Conservation (phyloP, 805 yeast genomes). For the Ogataea chonburiensis region DNA sequence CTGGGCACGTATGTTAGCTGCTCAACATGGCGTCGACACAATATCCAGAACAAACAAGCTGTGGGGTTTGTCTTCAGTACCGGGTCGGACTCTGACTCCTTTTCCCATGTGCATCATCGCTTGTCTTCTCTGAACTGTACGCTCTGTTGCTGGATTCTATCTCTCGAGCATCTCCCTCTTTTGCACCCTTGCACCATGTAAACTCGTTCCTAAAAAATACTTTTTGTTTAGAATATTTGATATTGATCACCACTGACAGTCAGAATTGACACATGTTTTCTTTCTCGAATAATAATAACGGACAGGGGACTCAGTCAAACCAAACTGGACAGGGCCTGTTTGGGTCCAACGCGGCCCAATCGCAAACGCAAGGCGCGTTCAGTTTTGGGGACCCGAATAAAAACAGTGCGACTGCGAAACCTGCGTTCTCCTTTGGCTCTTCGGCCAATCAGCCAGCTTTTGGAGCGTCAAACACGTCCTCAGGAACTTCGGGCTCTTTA, state of each 20-base stretch:
- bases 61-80: too few species aligned
- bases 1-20: too few species aligned
- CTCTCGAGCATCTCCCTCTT: too few species aligned
- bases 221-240: conserved; percentile 1
- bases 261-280: too few species aligned
- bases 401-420: conserved; percentile 3
- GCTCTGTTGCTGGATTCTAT: too few species aligned
- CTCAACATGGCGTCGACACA: too few species aligned
- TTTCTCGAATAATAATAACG: conserved; percentile 1
- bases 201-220: not conserved
- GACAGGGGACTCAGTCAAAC: conserved; percentile 2
- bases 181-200: conserved; percentile 4
- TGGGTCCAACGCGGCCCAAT: conserved; percentile 9
- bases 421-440: conserved; percentile 20
- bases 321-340: conserved; percentile 8
- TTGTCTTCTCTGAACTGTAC: too few species aligned
- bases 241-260: not conserved
- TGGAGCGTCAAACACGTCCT: conserved; percentile 1
- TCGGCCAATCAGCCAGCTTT: conserved; percentile 7
- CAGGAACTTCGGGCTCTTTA: too few species aligned
- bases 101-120: too few species aligned
- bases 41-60: too few species aligned
- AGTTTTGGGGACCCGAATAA: conserved; percentile 12
- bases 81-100: too few species aligned
- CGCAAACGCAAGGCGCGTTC: conserved; percentile 7